A percentile compares a stretch with the other conserved stretches of the same genome.
phyloP scores from a whole-genome alignment of 441 rosid species.

The Erodium texanum region DNA sequence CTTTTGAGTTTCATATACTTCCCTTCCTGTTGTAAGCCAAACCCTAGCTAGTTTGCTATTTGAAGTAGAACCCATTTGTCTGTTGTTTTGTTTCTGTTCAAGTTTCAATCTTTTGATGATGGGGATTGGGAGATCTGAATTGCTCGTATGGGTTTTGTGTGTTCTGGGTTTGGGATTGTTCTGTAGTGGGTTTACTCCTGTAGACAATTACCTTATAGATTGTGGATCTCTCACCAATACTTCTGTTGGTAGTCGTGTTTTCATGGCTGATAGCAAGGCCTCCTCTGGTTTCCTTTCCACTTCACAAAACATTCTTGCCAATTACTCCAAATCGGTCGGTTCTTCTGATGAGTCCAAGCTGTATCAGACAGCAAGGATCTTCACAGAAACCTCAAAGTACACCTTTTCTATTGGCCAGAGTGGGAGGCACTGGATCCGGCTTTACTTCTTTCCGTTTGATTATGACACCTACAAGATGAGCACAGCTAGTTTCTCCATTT shows the following conservation, averaged over 20 bases:
- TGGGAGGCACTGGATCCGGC: constrained; percentile 65
- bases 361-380: constrained; percentile 50
- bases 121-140: constrained; percentile 17
- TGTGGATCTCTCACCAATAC: constrained; percentile 56
- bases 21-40: no score
- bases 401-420: constrained; percentile 35
- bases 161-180: constrained; percentile 22
- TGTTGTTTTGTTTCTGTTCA: neutral
- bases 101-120: constrained; percentile 13
- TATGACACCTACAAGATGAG: constrained; percentile 33
- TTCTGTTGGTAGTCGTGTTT: constrained; percentile 36
- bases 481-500: constrained; percentile 65
- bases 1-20: no score
- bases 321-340: constrained; percentile 24
- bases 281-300: constrained; percentile 27
- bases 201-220: constrained; percentile 46
- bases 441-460: constrained; percentile 55
- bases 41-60: no score
- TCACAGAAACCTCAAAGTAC: constrained; percentile 33
- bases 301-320: constrained; percentile 18
- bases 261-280: constrained; percentile 33
- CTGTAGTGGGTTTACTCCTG: constrained; percentile 38
- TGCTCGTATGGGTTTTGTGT: constrained; percentile 28
- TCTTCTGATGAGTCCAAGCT: constrained; percentile 34
- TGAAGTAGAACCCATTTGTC: no score